phyloP scores from a whole-genome alignment of 2,329 filamentous ascomycete genomes.

The Aspergillus ibericus region DNA sequence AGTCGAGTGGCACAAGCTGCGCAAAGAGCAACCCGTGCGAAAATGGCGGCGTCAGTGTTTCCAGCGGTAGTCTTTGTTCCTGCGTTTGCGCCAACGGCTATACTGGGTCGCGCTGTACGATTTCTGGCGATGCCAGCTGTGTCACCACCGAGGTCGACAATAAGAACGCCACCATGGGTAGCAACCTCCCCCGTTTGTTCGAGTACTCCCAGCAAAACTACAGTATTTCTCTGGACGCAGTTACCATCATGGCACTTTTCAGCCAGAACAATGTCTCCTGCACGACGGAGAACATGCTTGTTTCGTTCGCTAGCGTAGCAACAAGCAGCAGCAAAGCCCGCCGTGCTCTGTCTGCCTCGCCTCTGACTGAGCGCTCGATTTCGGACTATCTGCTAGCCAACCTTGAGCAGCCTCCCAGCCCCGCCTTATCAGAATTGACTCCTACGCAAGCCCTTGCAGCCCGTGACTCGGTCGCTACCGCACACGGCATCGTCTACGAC shows the following conservation, averaged over 20 bases:
- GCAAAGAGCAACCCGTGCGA: constrained; percentile 63
- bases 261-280: constrained; percentile 76
- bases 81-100: constrained; percentile 91
- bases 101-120: constrained; percentile 62
- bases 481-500: constrained; percentile 42
- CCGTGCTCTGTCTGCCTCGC: constrained; percentile 19
- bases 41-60: constrained; percentile 77
- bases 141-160: constrained; percentile 50
- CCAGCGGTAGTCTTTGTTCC: constrained; percentile 68
- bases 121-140: constrained; percentile 54
- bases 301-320: constrained; percentile 70
- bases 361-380: neutral
- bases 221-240: constrained; percentile 70
- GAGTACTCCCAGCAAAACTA: constrained; percentile 66
- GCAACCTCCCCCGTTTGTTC: constrained; percentile 74
- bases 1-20: constrained; percentile 48
- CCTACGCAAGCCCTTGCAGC: constrained; percentile 22
- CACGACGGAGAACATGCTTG: constrained; percentile 78
- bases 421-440: constrained; percentile 3
- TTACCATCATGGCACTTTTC: constrained; percentile 72
- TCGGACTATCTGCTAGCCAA: neutral
- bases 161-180: constrained; percentile 75
- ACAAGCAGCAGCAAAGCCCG: constrained; percentile 28
- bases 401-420: constrained; percentile 10
- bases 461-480: constrained; percentile 30